A percentile compares a stretch with the other conserved stretches of the same genome.
Evolutionary conservation across 2,329 filamentous ascomycete species (phyloP).

Genomic region (Nothophaeocryptopus gaeumannii): DNA sequence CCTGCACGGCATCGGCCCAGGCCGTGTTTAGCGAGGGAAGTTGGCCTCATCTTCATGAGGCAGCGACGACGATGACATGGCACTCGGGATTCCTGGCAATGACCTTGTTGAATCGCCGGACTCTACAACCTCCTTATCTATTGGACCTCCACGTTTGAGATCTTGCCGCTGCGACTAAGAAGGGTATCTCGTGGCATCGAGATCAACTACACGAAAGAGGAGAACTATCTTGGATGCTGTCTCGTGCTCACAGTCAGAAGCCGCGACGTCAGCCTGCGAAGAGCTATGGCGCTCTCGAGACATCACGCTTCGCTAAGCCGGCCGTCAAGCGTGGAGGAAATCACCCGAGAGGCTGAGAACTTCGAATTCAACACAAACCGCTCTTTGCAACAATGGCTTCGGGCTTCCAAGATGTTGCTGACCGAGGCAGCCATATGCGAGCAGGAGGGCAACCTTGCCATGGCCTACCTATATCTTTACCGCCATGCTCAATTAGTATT

Average conservation of each 20-base stretch:
- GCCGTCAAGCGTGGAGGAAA: constrained; percentile 64
- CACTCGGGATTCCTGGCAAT: neutral
- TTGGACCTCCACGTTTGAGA: too few species aligned
- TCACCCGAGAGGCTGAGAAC: constrained; percentile 69
- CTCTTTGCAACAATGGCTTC: constrained; percentile 54
- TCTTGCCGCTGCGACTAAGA: too few species aligned
- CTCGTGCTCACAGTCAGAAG: too few species aligned
- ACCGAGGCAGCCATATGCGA: constrained; percentile 78
- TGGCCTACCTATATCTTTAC: constrained; percentile 88
- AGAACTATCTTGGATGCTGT: too few species aligned
- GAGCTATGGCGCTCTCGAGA: constrained; percentile 30
- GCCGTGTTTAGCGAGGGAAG: too few species aligned
- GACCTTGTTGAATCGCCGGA: constrained; percentile 1
- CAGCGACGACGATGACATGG: constrained; percentile 2
- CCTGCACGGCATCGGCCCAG: too few species aligned
- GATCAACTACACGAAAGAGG: too few species aligned
- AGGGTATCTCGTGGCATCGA: too few species aligned
- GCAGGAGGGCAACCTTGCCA: constrained; percentile 78
- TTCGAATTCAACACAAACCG: constrained; percentile 79
- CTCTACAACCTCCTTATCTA: too few species aligned
- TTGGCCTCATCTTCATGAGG: neutral
- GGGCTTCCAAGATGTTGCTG: constrained; percentile 30
- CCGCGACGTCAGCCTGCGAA: neutral
- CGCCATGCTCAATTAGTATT: constrained; percentile 84
- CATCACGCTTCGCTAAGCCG: constrained; percentile 27